These are phyloP conservation scores for Cystobasidiaceae sp. DNA, from an alignment of 1,284 basidiomycete genomes.

Conservation along the genomic window DNA sequence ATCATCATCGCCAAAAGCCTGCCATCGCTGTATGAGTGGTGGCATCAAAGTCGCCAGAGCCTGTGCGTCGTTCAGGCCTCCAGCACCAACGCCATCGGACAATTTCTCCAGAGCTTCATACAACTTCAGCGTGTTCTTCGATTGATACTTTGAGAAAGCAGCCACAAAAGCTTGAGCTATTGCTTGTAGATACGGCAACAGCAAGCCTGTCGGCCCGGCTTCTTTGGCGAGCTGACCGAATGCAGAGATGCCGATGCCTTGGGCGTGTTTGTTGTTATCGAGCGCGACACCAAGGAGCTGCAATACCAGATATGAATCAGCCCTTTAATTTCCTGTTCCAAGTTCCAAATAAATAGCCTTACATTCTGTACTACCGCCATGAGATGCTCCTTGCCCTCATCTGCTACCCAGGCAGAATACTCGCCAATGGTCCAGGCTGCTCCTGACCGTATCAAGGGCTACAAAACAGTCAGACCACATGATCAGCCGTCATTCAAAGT, in stretches of 20 bases:
- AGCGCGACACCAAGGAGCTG: constrained; percentile 93
- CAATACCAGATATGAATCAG: neutral
- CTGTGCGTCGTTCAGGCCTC: constrained; percentile 72
- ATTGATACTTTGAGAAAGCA: constrained; percentile 97
- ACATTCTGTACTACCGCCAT: constrained; percentile 97
- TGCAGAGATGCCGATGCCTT: constrained; percentile 96
- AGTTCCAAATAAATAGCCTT: constrained; percentile 47
- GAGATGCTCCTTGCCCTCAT: constrained; percentile 78
- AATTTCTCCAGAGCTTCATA: constrained; percentile 97
- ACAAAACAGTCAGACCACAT: neutral
- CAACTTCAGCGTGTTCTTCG: constrained; percentile 96
- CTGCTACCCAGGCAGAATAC: constrained; percentile 89
- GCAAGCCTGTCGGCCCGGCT: constrained; percentile 64
- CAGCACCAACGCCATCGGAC: constrained; percentile 85
- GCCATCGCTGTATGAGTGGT: constrained; percentile 83
- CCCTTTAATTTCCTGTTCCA: neutral
- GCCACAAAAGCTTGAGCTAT: constrained; percentile 90
- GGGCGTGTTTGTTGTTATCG: constrained; percentile 97
- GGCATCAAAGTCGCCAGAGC: constrained; percentile 96
- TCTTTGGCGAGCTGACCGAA: constrained; percentile 99
- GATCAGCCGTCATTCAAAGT: neutral
- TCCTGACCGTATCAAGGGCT: constrained; percentile 95
- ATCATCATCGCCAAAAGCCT: constrained; percentile 79
- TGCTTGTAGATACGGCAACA: constrained; percentile 89
- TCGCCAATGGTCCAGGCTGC: constrained; percentile 99